phyloP scores from a whole-genome alignment of 371 early-diverging fungal genomes.

The Mucor saturninus region DNA sequence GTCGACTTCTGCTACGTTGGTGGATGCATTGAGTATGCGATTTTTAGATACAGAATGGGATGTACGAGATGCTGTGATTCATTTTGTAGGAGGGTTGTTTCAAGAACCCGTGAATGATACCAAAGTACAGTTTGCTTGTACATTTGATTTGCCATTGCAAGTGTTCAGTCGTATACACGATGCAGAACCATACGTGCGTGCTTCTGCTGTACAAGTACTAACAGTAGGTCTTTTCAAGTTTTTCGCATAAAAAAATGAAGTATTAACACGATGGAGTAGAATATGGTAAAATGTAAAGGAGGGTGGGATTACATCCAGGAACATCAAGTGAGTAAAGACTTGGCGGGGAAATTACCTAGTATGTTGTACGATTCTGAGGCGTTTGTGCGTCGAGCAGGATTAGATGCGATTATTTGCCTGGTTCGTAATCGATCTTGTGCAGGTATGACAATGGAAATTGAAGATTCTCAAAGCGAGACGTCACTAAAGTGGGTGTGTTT shows the following conservation, averaged over 20 bases:
- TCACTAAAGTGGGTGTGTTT: constrained; percentile 30
- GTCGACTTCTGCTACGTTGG: constrained; percentile 22
- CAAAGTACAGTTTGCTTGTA: constrained; percentile 54
- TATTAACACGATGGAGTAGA: constrained; percentile 15
- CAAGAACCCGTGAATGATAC: constrained; percentile 13
- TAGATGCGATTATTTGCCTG: constrained; percentile 61
- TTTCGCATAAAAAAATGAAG: not conserved
- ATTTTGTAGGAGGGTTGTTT: constrained; percentile 60
- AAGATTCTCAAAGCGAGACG: constrained; percentile 4
- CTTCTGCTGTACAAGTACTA: constrained; percentile 55
- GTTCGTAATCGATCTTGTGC: constrained; percentile 53
- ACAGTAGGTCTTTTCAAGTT: constrained; percentile 28
- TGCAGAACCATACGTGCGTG: constrained; percentile 61
- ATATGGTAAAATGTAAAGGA: constrained; percentile 35
- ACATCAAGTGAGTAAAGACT: constrained; percentile 28
- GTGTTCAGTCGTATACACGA: constrained; percentile 57
- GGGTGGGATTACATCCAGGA: constrained; percentile 50
- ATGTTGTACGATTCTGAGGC: constrained; percentile 64
- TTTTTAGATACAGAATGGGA: constrained; percentile 64
- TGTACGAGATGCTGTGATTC: constrained; percentile 59
- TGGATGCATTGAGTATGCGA: constrained; percentile 44
- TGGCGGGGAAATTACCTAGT: constrained; percentile 43
- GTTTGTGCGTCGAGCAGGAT: constrained; percentile 61
- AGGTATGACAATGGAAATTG: constrained; percentile 34
- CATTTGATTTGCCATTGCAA: constrained; percentile 45